Conservation (phyloP, 1,139 yeast species). For the Meyerozyma athensensis region DNA sequence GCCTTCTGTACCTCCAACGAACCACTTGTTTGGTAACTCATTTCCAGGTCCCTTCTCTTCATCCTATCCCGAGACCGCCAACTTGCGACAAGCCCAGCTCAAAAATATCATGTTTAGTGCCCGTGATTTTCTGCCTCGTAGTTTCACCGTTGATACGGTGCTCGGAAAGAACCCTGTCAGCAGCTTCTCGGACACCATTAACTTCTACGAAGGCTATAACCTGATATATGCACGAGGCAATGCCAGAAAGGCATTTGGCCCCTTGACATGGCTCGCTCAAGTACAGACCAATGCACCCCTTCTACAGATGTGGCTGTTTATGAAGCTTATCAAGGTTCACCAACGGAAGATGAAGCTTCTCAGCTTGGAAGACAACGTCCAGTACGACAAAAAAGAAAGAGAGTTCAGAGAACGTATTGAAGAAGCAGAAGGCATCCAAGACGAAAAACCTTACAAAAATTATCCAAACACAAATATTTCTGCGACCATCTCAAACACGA, state of each 20-base stretch:
- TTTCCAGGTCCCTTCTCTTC: neutral
- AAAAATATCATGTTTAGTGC: too few relatives aligned
- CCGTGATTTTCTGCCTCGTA: too few relatives aligned
- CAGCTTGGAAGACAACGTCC: neutral
- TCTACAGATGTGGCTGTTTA: slow-evolving; percentile 9
- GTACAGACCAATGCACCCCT: slow-evolving; percentile 23
- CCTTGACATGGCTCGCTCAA: slow-evolving; percentile 33
- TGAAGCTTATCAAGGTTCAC: neutral
- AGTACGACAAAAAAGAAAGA: neutral
- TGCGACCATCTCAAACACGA: neutral
- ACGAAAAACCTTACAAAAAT: neutral
- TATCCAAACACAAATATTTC: slow-evolving; percentile 1
- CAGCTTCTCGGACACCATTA: slow-evolving; percentile 23
- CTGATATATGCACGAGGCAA: slow-evolving; percentile 20
- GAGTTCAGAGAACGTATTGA: slow-evolving; percentile 2
- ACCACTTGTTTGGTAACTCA: neutral
- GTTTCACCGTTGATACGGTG: neutral
- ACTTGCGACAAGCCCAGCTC: too few relatives aligned
- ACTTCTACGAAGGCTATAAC: slow-evolving; percentile 29
- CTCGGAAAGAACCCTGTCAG: slow-evolving; percentile 13
- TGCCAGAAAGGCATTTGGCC: slow-evolving; percentile 20
- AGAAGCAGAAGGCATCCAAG: slow-evolving; percentile 1
- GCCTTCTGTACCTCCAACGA: neutral
- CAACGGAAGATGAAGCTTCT: slow-evolving; percentile 4
- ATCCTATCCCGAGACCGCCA: neutral